phyloP scores from a whole-genome alignment of 2,329 filamentous ascomycete genomes.

The Calonectria pteridis region DNA sequence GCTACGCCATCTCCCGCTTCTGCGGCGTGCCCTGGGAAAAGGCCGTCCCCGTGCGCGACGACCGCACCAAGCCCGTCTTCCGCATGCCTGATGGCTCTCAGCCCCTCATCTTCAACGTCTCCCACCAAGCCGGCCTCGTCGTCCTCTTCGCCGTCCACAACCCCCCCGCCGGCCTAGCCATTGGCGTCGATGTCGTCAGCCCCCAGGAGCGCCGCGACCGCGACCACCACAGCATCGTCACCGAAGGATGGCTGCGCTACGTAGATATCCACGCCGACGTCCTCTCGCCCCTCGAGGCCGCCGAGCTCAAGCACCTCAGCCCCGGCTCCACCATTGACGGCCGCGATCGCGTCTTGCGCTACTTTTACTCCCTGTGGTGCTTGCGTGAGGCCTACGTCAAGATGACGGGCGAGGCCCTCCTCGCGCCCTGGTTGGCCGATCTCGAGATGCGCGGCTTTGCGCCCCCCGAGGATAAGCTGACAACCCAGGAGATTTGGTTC shows the following conservation, averaged over 20 bases:
- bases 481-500: conserved; percentile 49
- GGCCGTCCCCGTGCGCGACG: conserved; percentile 68
- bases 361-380: conserved; percentile 84
- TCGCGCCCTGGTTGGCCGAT: conserved; percentile 78
- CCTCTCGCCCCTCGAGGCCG: conserved; percentile 72
- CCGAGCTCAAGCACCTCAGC: conserved; percentile 66
- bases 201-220: conserved; percentile 76
- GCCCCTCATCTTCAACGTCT: conserved; percentile 78
- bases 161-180: conserved; percentile 54
- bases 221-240: conserved; percentile 67
- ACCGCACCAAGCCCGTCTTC: conserved; percentile 67
- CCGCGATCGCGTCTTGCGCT: conserved; percentile 70
- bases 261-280: conserved; percentile 81
- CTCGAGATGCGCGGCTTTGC: conserved; percentile 76
- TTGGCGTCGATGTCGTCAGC: conserved; percentile 84
- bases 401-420: conserved; percentile 82
- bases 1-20: conserved; percentile 72
- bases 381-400: conserved; percentile 87
- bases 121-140: conserved; percentile 82
- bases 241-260: conserved; percentile 74
- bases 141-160: conserved; percentile 69
- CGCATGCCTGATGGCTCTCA: conserved; percentile 61
- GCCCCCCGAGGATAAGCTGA: conserved; percentile 59
- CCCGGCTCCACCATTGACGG: conserved; percentile 39
- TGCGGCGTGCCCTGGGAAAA: conserved; percentile 71